A percentile compares a stretch with the other conserved stretches of the same genome.
Conservation (phyloP, 2,329 filamentous ascomycete genomes). For the Aureobasidium vineae region DNA sequence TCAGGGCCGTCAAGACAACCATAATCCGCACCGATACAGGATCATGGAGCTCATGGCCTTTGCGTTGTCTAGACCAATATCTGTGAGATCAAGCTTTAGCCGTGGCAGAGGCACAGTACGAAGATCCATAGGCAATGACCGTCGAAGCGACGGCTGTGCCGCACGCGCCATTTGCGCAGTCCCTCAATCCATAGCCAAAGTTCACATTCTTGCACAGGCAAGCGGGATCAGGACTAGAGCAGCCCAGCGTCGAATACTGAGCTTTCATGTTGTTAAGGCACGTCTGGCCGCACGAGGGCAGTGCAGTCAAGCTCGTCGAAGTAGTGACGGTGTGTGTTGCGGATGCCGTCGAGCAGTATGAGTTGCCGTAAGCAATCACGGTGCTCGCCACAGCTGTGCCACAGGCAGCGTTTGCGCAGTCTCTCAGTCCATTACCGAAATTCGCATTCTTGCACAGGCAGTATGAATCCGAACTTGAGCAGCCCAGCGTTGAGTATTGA, state of each 20-base stretch:
- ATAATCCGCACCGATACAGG: too few species aligned
- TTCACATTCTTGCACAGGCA: background rate
- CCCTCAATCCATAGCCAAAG: background rate
- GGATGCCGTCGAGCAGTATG: background rate
- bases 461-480: background rate
- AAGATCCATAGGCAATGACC: background rate
- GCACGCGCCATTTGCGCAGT: background rate
- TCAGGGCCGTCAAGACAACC: too few species aligned
- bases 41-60: background rate
- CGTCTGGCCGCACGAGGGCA: background rate
- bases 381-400: background rate
- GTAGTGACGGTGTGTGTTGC: too few species aligned
- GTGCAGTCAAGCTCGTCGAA: background rate
- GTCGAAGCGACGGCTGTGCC: background rate
- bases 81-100: too few species aligned
- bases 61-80: too few species aligned
- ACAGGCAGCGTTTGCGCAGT: background rate
- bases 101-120: background rate
- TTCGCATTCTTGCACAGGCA: background rate
- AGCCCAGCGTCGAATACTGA: background rate
- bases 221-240: background rate
- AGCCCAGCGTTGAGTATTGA: background rate
- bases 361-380: background rate
- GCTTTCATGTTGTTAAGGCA: conserved; percentile 12
- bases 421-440: background rate